These are phyloP conservation scores for Angophora floribunda DNA, from an alignment of 345 rosid genomes.

Conservation along the genomic window DNA sequence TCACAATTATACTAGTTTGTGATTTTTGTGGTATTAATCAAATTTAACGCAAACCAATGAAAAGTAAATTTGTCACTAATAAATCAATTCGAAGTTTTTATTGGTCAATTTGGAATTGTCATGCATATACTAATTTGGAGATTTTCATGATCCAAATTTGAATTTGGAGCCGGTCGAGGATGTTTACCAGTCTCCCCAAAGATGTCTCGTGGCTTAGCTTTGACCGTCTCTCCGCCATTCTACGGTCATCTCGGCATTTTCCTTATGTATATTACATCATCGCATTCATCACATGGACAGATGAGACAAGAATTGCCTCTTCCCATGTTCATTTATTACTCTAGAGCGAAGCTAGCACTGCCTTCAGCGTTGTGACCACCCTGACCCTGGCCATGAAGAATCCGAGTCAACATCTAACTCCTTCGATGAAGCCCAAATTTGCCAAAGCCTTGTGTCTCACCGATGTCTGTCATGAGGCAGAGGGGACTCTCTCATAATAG, in stretches of 20 bases:
- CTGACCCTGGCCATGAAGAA: background rate
- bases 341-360: background rate
- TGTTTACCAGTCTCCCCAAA: background rate
- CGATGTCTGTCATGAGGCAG: background rate
- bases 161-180: background rate
- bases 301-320: background rate
- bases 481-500: background rate
- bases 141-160: too few relatives aligned
- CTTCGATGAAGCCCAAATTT: too few relatives aligned
- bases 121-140: too few relatives aligned
- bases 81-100: too few relatives aligned
- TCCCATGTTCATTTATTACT: background rate
- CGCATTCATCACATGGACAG: too few relatives aligned
- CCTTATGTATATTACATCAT: background rate
- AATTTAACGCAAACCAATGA: too few relatives aligned
- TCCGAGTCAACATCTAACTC: background rate
- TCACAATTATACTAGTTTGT: too few relatives aligned
- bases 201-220: background rate
- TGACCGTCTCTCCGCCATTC: background rate
- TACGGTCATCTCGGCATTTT: background rate
- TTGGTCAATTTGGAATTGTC: too few relatives aligned
- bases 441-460: background rate
- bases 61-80: too few relatives aligned
- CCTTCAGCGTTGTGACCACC: background rate
- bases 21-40: too few relatives aligned